A percentile compares a stretch with the other conserved stretches of the same genome.
These are phyloP conservation scores for Desmodesmus armatus DNA, from an alignment of 139 green algal genomes.

Conservation along the genomic window DNA sequence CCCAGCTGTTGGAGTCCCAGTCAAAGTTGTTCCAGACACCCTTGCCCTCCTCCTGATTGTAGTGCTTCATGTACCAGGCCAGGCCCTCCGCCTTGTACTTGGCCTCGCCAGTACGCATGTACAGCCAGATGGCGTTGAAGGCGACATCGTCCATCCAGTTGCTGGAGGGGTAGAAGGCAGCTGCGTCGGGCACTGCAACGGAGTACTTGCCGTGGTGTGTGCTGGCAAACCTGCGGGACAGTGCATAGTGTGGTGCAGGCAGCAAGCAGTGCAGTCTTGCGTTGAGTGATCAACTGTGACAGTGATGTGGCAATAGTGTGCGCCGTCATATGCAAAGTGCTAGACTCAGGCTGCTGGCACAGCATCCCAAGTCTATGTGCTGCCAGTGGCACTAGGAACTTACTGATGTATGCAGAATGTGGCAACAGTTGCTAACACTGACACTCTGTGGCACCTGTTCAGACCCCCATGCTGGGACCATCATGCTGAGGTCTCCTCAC, in stretches of 20 bases:
- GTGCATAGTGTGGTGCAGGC: too few relatives aligned
- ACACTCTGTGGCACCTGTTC: too few relatives aligned
- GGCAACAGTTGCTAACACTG: too few relatives aligned
- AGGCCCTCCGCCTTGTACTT: conserved; percentile 23
- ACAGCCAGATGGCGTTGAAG: conserved; percentile 24
- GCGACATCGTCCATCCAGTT: conserved; percentile 50
- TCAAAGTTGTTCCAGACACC: conserved; percentile 45
- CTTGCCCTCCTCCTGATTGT: conserved; percentile 17
- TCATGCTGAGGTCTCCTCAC: too few relatives aligned
- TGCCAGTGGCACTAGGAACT: too few relatives aligned
- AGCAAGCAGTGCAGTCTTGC: too few relatives aligned
- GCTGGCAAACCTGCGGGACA: conserved; percentile 42
- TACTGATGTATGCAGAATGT: too few relatives aligned
- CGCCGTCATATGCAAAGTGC: not conserved
- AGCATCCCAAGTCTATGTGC: too few relatives aligned
- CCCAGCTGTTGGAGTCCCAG: conserved; percentile 47
- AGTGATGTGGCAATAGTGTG: not conserved
- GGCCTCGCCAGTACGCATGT: conserved; percentile 20
- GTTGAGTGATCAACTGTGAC: not conserved
- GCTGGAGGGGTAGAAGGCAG: conserved; percentile 40
- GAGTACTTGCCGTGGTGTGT: conserved; percentile 43
- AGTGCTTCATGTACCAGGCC: conserved; percentile 37
- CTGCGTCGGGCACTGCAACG: conserved; percentile 37
- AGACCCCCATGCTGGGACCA: too few relatives aligned
- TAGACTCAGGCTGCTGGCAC: not conserved